Evolutionary conservation across 352 stramenopile genomes (phyloP).

Genomic region (Phytopythium ostracodes): DNA sequence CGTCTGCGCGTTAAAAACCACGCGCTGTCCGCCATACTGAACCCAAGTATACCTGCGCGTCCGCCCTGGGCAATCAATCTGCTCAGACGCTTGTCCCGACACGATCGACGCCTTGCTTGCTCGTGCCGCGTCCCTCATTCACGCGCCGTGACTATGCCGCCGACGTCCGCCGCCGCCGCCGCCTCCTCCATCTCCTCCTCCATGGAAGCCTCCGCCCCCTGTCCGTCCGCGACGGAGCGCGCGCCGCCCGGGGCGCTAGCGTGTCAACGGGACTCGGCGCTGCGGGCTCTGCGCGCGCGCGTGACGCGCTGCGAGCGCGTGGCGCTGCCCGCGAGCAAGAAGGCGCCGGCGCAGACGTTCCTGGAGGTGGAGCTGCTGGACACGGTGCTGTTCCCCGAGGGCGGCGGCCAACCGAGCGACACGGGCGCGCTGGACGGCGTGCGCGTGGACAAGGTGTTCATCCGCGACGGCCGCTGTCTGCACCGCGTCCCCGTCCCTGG

Average conservation of each 20-base stretch:
- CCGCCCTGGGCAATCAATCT: not conserved
- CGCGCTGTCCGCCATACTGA: not conserved
- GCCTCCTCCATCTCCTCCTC: too few species aligned
- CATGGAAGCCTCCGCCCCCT: not conserved
- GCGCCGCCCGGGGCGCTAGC: slow-evolving; percentile 45
- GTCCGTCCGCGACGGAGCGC: slow-evolving; percentile 5
- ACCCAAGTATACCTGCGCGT: not conserved
- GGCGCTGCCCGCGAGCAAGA: slow-evolving; percentile 24
- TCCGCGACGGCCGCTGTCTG: slow-evolving; percentile 62
- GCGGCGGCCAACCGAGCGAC: slow-evolving; percentile 85
- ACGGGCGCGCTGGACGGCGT: slow-evolving; percentile 50
- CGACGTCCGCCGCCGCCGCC: not conserved
- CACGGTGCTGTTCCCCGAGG: slow-evolving; percentile 85
- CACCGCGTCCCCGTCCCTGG: slow-evolving; percentile 35
- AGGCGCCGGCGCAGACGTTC: slow-evolving; percentile 29
- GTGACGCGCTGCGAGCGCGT: slow-evolving; percentile 37
- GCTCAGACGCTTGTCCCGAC: not conserved
- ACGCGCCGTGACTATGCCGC: not conserved
- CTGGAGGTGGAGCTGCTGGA: slow-evolving; percentile 68
- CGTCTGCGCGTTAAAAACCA: not conserved
- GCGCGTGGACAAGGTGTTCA: slow-evolving; percentile 53
- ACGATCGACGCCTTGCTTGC: not conserved
- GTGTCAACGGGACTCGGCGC: slow-evolving; percentile 63
- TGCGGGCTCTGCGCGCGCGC: slow-evolving; percentile 40
- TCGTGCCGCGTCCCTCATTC: not conserved